These are phyloP conservation scores for Dissoconium aciculare DNA, from an alignment of 2,329 filamentous ascomycete species.

Conservation along the genomic window DNA sequence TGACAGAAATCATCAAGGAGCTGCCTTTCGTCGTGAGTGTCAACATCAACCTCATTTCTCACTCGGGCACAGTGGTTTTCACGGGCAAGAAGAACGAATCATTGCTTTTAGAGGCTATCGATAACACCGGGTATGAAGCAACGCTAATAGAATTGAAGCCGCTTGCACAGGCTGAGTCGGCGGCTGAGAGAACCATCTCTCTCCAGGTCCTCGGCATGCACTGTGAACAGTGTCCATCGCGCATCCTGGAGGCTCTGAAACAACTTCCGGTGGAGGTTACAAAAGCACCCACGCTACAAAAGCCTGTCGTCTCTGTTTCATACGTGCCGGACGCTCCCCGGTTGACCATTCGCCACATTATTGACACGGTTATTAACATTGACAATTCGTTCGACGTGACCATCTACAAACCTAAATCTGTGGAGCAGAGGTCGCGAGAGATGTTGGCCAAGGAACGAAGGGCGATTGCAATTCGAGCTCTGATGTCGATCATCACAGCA, in stretches of 20 bases:
- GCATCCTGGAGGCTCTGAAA: slow-evolving; percentile 40
- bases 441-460: slow-evolving; percentile 58
- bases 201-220: slow-evolving; percentile 31
- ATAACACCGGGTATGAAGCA: slow-evolving; percentile 32
- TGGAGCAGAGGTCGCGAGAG: slow-evolving; percentile 64
- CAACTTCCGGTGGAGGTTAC: slow-evolving; percentile 42
- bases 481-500: slow-evolving; percentile 52
- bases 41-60: slow-evolving; percentile 36
- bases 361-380: slow-evolving; percentile 49
- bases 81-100: slow-evolving; percentile 31
- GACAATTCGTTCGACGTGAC: slow-evolving; percentile 52
- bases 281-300: slow-evolving; percentile 40
- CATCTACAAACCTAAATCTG: slow-evolving; percentile 64
- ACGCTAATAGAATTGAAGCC: slow-evolving; percentile 15
- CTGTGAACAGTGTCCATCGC: slow-evolving; percentile 32
- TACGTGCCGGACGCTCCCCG: slow-evolving; percentile 54
- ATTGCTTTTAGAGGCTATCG: slow-evolving; percentile 35
- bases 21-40: slow-evolving; percentile 33
- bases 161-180: slow-evolving; percentile 1
- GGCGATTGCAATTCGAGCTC: slow-evolving; percentile 52
- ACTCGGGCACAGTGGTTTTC: slow-evolving; percentile 25
- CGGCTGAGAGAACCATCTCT: slow-evolving; percentile 17
- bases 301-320: slow-evolving; percentile 53
- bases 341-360: slow-evolving; percentile 63
- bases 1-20: slow-evolving; percentile 34